Base-by-base conservation (phyloP, 1,139 yeast species). In the Yamadazyma membranifaciens region DNA sequence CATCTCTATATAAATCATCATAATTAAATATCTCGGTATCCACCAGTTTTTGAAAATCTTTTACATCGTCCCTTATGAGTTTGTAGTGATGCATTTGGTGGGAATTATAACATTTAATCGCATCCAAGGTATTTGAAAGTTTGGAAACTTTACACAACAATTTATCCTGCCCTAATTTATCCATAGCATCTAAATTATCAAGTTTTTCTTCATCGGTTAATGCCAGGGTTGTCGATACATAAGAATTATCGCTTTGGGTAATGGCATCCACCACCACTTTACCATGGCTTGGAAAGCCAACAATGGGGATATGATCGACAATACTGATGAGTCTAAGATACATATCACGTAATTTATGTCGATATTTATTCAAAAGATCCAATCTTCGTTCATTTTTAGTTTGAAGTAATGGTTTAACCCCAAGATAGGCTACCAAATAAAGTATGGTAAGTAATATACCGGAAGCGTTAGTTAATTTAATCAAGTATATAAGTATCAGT, bases 261-360 rank as follows among this genome's bases (percentile, higher is more conserved):
- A 69, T 60, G 1, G 71, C 66, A 46, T 72, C 78, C 3, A 72
- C 63, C 38, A 60, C 64, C 10, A 65, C 55, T 44, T 64, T 67
- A 28, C 54, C 44, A 17, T 41, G 37, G 38, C 55, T 54, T 34
- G 57, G 57, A 34, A 67, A 56, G 6, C 68, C 67, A 11, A 71
- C 71, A 9, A 70, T 67, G 3, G 78, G 78, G 9, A 71, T 68
- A 42, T 65, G 51, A 37, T 62, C 62, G 3, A 72, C 73, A 36
- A 61, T 51, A 7, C 69, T 61, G 12, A 69, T 59, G 24, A 65
- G 45, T 30, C 57, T 62, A 28, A 72, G 52, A 46, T 69, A 72
- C 35, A 63, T 55, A 45, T 69, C 75, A 33, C 75, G 55, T 24
- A 70, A 50, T 37, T 55, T 62, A 26, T 49, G 55, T 9, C 76